Conservation (phyloP, 2,329 filamentous ascomycete species). For the Bipolaris cookei region DNA sequence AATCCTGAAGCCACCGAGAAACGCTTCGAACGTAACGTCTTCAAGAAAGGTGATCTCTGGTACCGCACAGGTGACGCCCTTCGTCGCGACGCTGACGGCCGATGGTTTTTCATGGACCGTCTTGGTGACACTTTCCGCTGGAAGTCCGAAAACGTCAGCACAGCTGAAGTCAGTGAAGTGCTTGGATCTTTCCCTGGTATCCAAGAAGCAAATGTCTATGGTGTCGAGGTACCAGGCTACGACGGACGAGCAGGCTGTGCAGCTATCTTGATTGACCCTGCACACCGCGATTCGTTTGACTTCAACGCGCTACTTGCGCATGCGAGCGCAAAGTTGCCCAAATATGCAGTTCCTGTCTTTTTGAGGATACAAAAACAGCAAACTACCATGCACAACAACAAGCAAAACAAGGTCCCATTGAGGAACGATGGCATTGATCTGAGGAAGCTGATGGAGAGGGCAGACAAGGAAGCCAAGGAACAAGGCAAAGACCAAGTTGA, state of each 20-base stretch:
- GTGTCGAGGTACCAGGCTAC: conserved; percentile 55
- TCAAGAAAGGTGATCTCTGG: conserved; percentile 56
- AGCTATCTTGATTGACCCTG: conserved; percentile 63
- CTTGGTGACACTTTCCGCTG: conserved; percentile 59
- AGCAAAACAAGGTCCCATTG: conserved; percentile 77
- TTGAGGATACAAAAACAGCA: conserved; percentile 65
- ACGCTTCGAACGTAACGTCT: conserved; percentile 56
- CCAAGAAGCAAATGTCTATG: conserved; percentile 58
- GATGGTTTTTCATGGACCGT: conserved; percentile 58
- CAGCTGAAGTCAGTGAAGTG: conserved; percentile 55
- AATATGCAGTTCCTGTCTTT: conserved; percentile 79
- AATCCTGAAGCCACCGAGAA: conserved; percentile 70
- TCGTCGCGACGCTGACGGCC: conserved; percentile 51
- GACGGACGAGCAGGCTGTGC: conserved; percentile 63
- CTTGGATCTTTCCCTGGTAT: conserved; percentile 55
- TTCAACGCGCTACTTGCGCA: conserved; percentile 66
- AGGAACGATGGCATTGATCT: conserved; percentile 71
- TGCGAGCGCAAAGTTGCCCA: conserved; percentile 66
- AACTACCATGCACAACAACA: conserved; percentile 75
- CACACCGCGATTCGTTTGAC: conserved; percentile 53
- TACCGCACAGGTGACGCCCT: conserved; percentile 58
- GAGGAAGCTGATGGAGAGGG: conserved; percentile 51
- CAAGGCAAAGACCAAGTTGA: conserved; percentile 40
- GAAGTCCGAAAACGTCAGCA: conserved; percentile 59
- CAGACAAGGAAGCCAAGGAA: conserved; percentile 47